Evolutionary conservation across 2,329 filamentous ascomycete genomes (phyloP), one percentile per base, ranked within the genome.

Genomic region (Pyrenophora tritici-repentis): DNA sequence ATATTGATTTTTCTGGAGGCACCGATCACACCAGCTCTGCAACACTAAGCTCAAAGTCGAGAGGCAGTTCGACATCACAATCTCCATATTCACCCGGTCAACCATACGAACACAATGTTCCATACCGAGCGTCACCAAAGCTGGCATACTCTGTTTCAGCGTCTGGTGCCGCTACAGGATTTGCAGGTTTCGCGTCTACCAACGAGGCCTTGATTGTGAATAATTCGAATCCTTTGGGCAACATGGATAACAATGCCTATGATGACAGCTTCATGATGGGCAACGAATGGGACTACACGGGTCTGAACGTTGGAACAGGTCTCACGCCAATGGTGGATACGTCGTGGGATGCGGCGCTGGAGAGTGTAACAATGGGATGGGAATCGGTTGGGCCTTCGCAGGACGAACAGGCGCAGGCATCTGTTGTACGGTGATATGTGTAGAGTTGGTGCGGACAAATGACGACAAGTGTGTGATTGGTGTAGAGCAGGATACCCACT

Each of bases 321-420:
- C 61, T 74, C 50, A 68, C 70, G 18, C 66, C 67, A 3, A 68
- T 71, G 63, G 61, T 59, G 8, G 69, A 73, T 33, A 68, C 64
- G 10, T 59, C 56, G 3, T 74, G 70, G 70, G 69, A 72, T 38
- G 59, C 67, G 26, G 70, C 73, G 69, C 53, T 74, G 5, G 68
- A 74, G 47, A 71, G 56, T 29, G 70, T 73, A 12, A 67, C 67
- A 10, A 58, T 72, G 58, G 67, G 67, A 6, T 73, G 70, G 71
- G 67, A 70, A 38, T 46, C 49, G 1, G 10, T 58, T 6, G 60
- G 62, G 6, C 62, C 61, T 20, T 47, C 56, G 6, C 56, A 60
- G 20, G 47, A 39, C 8, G 17, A 7, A 13, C 35, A 32, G 34
- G n/a, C 17, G 16, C 38, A 59, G 4, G 18, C 42, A n/a, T 32